Evolutionary conservation across 495 filamentous ascomycete species (phyloP), one percentile per base, ranked within the genome.

Genomic region (Aspergillus avenaceus): DNA sequence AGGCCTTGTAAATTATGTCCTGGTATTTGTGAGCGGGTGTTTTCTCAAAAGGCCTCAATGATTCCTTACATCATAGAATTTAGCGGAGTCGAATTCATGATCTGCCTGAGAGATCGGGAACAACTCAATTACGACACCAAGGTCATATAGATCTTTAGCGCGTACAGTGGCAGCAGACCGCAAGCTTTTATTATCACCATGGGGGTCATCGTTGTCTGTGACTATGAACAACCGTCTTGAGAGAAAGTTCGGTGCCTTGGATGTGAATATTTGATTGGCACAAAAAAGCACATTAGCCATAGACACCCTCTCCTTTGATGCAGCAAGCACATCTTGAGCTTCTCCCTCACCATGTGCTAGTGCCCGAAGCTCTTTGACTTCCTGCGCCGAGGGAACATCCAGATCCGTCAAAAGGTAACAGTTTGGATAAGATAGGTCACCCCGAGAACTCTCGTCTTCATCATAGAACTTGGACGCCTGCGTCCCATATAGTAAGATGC

Each of bases 231-330:
- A 72, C 26, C 95, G 81, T 32, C 95, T 74, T 0, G 93, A 97
- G 19, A 89, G 83, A 63, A 97, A 97, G 58, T 96, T 97, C 13
- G 93, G 84, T 0, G 95, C 90, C 61, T 87, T 96, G 2, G 87
- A 96, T 2, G 93, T 95, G 66, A 99, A 96, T 29, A 97, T 89
- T 54, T 97, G 90, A 57, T 97, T 97, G 37, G 87, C 91, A 61
- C 91, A 91, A 63, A 96, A 97, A 1, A 99, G 73, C 2, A 99
- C 79, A 61, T 91, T 95, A 16, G 88, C 81, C 87, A 99, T 96
- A 6, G 84, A 80, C 7, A 87, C 84, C 3, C 72, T 76, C 58
- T 91, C 82, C 8, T 82, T 65, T 0, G 86, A 80, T 7, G 90
- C 84, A 0, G 82, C 71, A 5, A 97, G 69, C 2, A 96, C 65